phyloP scores from a whole-genome alignment of 257 asterid genomes.

The Anisodus tanguticus region DNA sequence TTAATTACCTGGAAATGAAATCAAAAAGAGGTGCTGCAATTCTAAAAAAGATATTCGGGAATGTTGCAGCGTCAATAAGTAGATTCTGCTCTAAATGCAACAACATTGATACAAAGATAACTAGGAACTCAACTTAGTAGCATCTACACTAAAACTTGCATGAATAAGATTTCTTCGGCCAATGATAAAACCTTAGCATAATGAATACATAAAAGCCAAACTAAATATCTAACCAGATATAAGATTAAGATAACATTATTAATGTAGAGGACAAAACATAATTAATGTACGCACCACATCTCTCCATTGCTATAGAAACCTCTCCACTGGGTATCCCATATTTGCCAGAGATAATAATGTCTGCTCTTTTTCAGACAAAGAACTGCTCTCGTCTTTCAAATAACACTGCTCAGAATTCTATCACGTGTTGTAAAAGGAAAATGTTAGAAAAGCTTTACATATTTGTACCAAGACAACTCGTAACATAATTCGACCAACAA shows the following conservation, averaged over 20 bases:
- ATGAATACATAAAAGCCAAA: background rate
- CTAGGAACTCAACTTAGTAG: slow-evolving; percentile 18
- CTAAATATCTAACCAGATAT: slow-evolving; percentile 29
- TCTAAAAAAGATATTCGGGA: slow-evolving; percentile 17
- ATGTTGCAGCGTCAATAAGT: background rate
- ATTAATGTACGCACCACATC: slow-evolving; percentile 54
- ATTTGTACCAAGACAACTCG: background rate
- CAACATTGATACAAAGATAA: slow-evolving; percentile 16
- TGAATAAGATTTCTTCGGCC: slow-evolving; percentile 11
- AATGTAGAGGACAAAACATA: background rate
- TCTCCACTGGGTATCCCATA: slow-evolving; percentile 70
- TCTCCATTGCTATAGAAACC: slow-evolving; percentile 59
- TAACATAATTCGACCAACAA: background rate
- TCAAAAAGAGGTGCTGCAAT: background rate
- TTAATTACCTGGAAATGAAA: background rate
- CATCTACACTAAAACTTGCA: background rate
- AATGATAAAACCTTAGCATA: background rate
- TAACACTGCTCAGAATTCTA: background rate
- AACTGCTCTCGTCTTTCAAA: slow-evolving; percentile 40
- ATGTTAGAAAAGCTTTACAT: slow-evolving; percentile 11
- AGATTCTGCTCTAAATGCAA: slow-evolving; percentile 16
- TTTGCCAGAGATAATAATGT: slow-evolving; percentile 44
- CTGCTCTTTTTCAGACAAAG: slow-evolving; percentile 50
- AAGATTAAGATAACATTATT: slow-evolving; percentile 1
- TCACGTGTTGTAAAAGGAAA: slow-evolving; percentile 4